Percentiles rank a stretch among this genome's conserved stretches.
Evolutionary conservation across 2,329 filamentous ascomycete species (phyloP).

Genomic region (Ophiostoma novo-ulmi): DNA sequence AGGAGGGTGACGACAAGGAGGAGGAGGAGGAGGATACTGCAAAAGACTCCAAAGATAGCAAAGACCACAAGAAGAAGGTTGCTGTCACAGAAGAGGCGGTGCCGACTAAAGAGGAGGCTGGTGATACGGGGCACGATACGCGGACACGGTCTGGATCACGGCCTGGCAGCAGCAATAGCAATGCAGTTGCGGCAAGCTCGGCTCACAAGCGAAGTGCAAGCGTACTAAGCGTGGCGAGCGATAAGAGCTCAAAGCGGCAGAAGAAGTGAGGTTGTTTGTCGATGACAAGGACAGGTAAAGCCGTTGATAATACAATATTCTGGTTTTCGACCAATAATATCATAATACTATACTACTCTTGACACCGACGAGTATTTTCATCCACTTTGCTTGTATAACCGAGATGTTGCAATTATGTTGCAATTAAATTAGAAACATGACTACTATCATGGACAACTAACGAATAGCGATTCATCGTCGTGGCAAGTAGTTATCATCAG

Average conservation of each 20-base stretch:
- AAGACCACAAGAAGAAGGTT: not conserved
- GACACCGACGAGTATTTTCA: not conserved
- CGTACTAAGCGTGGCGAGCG: conserved; percentile 65
- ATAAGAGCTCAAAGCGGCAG: conserved; percentile 55
- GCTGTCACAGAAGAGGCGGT: conserved; percentile 17
- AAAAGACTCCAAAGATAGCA: not conserved
- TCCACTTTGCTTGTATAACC: not conserved
- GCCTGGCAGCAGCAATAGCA: conserved; percentile 32
- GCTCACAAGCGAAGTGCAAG: conserved; percentile 76
- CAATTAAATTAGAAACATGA: not conserved
- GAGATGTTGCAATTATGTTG: not conserved
- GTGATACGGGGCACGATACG: conserved; percentile 29
- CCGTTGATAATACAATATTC: not conserved
- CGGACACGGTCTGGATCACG: conserved; percentile 29
- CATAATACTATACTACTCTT: not conserved
- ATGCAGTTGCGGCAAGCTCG: not conserved
- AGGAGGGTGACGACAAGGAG: conserved; percentile 3
- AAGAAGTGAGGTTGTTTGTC: conserved; percentile 43
- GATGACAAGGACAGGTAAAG: not conserved
- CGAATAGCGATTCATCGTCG: not conserved
- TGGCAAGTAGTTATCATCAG: not conserved
- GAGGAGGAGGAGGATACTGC: not conserved
- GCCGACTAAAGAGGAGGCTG: conserved; percentile 25
- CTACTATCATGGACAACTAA: not conserved
- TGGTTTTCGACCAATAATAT: not conserved